phyloP scores from a whole-genome alignment of 2,329 filamentous ascomycete genomes.

The Sporothrix schenckii region DNA sequence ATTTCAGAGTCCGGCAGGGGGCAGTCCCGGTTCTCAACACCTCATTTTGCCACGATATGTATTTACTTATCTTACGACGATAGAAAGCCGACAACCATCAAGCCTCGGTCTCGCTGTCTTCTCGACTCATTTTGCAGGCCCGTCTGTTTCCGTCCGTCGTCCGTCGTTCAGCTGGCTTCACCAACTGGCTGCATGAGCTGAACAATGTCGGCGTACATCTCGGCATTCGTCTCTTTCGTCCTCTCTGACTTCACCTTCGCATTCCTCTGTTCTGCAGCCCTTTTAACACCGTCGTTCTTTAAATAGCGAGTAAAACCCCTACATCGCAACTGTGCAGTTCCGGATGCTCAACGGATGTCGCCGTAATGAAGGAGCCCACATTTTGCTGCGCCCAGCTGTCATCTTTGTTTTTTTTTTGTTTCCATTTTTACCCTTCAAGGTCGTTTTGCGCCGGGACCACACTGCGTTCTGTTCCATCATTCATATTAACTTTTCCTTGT shows the following conservation, averaged over 20 bases:
- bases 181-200: constrained; percentile 5
- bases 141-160: too few species aligned
- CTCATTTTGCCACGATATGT: neutral
- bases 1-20: too few species aligned
- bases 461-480: neutral
- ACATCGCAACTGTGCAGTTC: neutral
- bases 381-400: constrained; percentile 21
- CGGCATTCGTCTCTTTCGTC: neutral
- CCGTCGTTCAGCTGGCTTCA: neutral
- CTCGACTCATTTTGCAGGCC: too few species aligned
- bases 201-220: neutral
- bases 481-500: neutral
- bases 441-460: neutral
- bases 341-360: constrained; percentile 17
- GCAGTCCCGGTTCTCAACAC: too few species aligned
- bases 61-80: neutral
- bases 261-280: neutral
- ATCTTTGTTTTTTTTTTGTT: neutral
- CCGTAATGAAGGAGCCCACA: constrained; percentile 22
- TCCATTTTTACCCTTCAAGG: neutral
- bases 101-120: neutral
- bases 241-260: neutral
- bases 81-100: constrained; percentile 9
- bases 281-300: neutral
- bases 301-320: neutral